Evolutionary conservation across 2,329 filamentous ascomycete genomes (phyloP), one percentile per base, ranked within the genome.

Genomic region (Phaeoacremonium minimum): DNA sequence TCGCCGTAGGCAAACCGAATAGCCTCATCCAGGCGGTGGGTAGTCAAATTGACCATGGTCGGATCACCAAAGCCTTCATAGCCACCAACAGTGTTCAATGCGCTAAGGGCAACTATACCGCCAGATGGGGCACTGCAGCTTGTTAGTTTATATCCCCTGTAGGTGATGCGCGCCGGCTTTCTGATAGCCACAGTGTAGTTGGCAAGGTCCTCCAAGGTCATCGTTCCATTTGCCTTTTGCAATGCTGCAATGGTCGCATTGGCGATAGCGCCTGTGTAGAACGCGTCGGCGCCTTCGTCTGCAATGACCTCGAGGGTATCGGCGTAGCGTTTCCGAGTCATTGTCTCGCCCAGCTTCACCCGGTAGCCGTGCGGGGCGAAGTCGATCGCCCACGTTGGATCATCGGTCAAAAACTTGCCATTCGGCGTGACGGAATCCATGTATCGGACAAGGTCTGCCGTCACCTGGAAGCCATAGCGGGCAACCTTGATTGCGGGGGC

Each of bases 21-120:
- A 2, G 87, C 83, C 65, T 95, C 88, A 45, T 91, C 81, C n/a
- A 95, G 63, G 0, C 83, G 71, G 54, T 95, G 88, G 0, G 84
- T 87, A 28, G 80, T 87, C 1, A 87, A 54, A 45, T 74, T 73
- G 32, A 66, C 63, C 3, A 67, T 61, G 2, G 65, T 60, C 2
- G 71, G 60, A 11, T 77, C 63, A 14, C 77, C 80, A 32, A 91
- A 80, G 15, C 67, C 69, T 0, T 75, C 63, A 51, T 88, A 94
- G 0, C 85, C 85, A 42, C 82, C 73, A 29, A 91, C 61, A 16
- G 83, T 85, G 40, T 93, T 94, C 48, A 95, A 60, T 0, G 79
- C 73, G n/a, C 77, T 78, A 42, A 90, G 62, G 0, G 80, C 82
- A 0, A 94, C 84, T 3, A 72, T 69, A 4, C 89, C 88, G 30